These are phyloP conservation scores for Chaetomium sp. DNA, from an alignment of 2,329 filamentous ascomycete genomes.

Conservation along the genomic window DNA sequence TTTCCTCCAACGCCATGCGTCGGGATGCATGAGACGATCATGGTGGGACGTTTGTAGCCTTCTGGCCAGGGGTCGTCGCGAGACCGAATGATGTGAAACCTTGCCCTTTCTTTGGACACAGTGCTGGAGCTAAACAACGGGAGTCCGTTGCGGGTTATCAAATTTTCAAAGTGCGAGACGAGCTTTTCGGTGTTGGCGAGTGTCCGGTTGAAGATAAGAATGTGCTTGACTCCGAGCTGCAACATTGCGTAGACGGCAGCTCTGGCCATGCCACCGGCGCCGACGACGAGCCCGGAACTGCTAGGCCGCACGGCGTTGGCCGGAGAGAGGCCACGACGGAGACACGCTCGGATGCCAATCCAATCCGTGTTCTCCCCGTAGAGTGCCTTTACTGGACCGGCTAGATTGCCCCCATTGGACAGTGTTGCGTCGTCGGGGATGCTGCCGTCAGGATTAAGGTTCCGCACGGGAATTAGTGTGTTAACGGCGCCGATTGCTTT, in stretches of 20 bases:
- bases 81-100: conserved; percentile 61
- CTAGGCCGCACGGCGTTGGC: conserved; percentile 64
- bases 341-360: conserved; percentile 75
- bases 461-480: conserved; percentile 71
- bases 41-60: conserved; percentile 65
- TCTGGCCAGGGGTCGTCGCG: conserved; percentile 66
- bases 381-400: conserved; percentile 67
- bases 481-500: conserved; percentile 76
- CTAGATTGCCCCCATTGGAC: conserved; percentile 59
- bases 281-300: conserved; percentile 61
- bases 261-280: conserved; percentile 74
- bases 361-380: conserved; percentile 83
- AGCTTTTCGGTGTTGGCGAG: conserved; percentile 66
- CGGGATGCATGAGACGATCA: conserved; percentile 76
- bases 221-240: conserved; percentile 73
- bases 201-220: conserved; percentile 75
- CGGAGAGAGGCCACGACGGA: conserved; percentile 71
- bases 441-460: conserved; percentile 54
- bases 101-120: conserved; percentile 45
- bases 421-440: conserved; percentile 58
- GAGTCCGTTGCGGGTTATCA: conserved; percentile 49
- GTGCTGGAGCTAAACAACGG: conserved; percentile 48
- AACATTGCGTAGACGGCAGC: conserved; percentile 78
- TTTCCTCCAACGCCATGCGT: conserved; percentile 66
- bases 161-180: conserved; percentile 68